These are phyloP conservation scores for Arthrobotrys pseudoclavata DNA, from an alignment of 2,329 filamentous ascomycete genomes.

Conservation along the genomic window DNA sequence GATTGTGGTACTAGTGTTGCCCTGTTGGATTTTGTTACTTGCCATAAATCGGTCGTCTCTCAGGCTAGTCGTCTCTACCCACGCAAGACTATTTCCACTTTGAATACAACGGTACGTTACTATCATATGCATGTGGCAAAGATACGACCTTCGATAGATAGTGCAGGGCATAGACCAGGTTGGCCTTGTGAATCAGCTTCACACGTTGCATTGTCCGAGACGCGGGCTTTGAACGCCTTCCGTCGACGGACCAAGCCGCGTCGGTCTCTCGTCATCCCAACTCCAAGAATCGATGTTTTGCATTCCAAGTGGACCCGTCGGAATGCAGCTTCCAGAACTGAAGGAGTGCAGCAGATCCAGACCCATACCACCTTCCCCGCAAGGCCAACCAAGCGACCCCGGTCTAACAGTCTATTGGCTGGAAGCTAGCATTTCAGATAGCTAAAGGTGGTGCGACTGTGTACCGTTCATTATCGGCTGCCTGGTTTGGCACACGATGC, in stretches of 20 bases:
- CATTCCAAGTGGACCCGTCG: constrained; percentile 18
- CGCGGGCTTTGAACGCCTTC: constrained; percentile 33
- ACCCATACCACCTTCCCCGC: constrained; percentile 43
- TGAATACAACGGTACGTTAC: not conserved
- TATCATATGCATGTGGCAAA: not conserved
- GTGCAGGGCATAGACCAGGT: not conserved
- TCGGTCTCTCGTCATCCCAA: constrained; percentile 29
- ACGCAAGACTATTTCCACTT: not conserved
- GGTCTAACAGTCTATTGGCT: constrained; percentile 9
- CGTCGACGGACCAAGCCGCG: constrained; percentile 25
- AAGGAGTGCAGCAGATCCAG: constrained; percentile 45
- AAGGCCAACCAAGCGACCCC: constrained; percentile 43
- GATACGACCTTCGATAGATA: not conserved
- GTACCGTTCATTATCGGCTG: constrained; percentile 29
- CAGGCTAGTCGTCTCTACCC: too few relatives aligned
- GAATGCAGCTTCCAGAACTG: constrained; percentile 58
- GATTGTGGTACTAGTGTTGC: too few relatives aligned
- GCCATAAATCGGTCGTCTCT: too few relatives aligned
- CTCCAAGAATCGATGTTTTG: constrained; percentile 1
- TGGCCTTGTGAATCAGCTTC: not conserved
- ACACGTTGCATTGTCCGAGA: not conserved
- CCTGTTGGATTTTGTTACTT: not conserved
- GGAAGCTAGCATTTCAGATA: constrained; percentile 9
- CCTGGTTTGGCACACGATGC: constrained; percentile 23
- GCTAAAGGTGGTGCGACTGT: constrained; percentile 28